A percentile compares a stretch with the other conserved stretches of the same genome.
Evolutionary conservation across 1,284 basidiomycete genomes (phyloP).

Genomic region (Melampsora abietis-canadensis): DNA sequence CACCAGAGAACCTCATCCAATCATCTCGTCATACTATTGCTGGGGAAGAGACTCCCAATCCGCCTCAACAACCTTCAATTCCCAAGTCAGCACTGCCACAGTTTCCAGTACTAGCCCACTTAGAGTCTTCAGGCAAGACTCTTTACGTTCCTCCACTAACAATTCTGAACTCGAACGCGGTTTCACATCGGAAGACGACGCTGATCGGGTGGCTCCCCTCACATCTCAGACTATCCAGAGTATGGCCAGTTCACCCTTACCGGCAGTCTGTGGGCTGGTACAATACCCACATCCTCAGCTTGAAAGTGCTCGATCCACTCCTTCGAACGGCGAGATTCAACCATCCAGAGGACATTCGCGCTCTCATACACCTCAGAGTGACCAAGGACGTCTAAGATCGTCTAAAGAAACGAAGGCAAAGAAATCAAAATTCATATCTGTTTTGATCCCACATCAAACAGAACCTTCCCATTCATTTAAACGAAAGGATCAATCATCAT

Average conservation of each 20-base stretch:
- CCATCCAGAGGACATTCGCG: background rate
- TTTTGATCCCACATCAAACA: too few species aligned
- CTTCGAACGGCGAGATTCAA: background rate
- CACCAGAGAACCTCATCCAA: background rate
- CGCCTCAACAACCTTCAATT: too few species aligned
- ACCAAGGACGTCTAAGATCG: background rate
- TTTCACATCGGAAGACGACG: slow-evolving; percentile 13
- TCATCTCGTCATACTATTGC: background rate
- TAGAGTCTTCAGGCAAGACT: background rate
- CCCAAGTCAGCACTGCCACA: too few species aligned
- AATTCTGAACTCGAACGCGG: slow-evolving; percentile 17
- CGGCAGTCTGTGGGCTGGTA: slow-evolving; percentile 1
- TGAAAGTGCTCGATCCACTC: background rate
- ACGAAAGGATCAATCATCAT: too few species aligned
- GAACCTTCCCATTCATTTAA: too few species aligned
- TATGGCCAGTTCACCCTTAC: slow-evolving; percentile 10
- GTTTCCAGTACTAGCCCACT: slow-evolving; percentile 1
- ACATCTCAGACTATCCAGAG: slow-evolving; percentile 1
- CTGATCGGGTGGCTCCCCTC: background rate
- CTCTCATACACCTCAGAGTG: background rate
- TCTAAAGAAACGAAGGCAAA: background rate
- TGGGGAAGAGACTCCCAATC: too few species aligned
- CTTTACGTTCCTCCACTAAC: background rate
- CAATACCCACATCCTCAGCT: background rate
- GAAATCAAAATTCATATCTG: too few species aligned